Base-by-base conservation (phyloP, 192 early-diverging fungal species). In the Coemansia sp. region DNA sequence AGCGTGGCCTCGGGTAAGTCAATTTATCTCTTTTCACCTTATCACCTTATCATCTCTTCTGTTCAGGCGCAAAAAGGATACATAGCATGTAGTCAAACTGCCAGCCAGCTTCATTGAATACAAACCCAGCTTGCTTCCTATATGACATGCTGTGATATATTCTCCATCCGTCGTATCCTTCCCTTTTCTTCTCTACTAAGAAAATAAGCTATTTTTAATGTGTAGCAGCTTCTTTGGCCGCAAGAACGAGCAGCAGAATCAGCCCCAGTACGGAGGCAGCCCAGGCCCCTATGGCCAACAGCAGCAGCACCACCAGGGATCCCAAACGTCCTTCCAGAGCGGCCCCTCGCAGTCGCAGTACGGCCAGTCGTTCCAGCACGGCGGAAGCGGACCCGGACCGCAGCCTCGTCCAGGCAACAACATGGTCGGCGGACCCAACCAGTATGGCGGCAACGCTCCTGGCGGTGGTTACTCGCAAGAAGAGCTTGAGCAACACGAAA, bases 401-500 rank as follows among this genome's bases (percentile, higher is more conserved):
- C n/a, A n/a, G n/a, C 67, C 69, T 16, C 73, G 66, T 10, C 67
- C 70, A 11, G 73, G 73, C 16, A 51, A 61, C 65, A 72, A 73
- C 73, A 68, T 65, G 54, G 45, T 66, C 19, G 78, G 73, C 40
- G 73, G 73, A 26, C 15, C 16, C 49, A 58, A 55, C 16, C 64
- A 60, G 58, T 54, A 68, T 21, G 67, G 68, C 15, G 71, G 68
- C 65, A 82, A 82, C 68, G 62, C 67, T 63, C 74, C 74, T 0
- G 74, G 74, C 46, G 63, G 66, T 49, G 71, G 65, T 68, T 81
- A 69, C 64, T 72, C 78, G 16, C 73, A 81, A 57, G 78, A 81
- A 26, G 78, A 81, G 58, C 9, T 72, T 3, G 73, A 69, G 1
- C 68, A 72, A 54, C 61, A 66, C 46, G 63, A 75, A 49, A 65